A percentile compares a stretch with the other conserved stretches of the same genome.
These are phyloP conservation scores for Silene vulgaris DNA, from an alignment of 179 eudicot genomes.

Conservation along the genomic window DNA sequence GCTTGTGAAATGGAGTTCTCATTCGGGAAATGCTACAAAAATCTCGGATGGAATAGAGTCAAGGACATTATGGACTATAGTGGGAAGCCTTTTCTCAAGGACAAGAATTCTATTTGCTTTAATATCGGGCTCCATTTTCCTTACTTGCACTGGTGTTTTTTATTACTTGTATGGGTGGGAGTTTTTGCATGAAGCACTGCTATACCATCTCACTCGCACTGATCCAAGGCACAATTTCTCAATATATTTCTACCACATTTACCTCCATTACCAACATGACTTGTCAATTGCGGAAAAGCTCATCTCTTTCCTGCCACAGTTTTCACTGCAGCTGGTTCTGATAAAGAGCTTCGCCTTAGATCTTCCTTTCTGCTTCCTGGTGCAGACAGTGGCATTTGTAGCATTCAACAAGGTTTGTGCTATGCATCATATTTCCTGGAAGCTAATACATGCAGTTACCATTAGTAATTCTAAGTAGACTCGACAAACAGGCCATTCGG, in stretches of 20 bases:
- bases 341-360: conserved; percentile 61
- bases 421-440: background rate
- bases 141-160: conserved; percentile 57
- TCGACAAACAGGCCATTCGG: background rate
- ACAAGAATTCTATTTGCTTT: conserved; percentile 63
- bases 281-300: conserved; percentile 70
- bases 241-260: conserved; percentile 87
- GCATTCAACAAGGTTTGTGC: conserved; percentile 84
- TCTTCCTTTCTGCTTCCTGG: conserved; percentile 83
- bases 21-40: conserved; percentile 24
- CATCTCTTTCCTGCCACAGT: conserved; percentile 86
- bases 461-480: background rate
- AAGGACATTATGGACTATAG: conserved; percentile 28
- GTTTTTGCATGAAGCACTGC: conserved; percentile 79
- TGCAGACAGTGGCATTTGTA: conserved; percentile 87
- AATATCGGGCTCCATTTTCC: conserved; percentile 67
- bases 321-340: conserved; percentile 71
- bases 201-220: conserved; percentile 87
- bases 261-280: conserved; percentile 66
- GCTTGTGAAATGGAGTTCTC: conserved; percentile 55
- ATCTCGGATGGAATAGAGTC: conserved; percentile 23
- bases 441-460: background rate
- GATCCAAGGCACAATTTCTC: conserved; percentile 98
- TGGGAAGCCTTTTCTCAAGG: conserved; percentile 47
- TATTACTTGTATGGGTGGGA: conserved; percentile 83